These are phyloP conservation scores for Marchantia polymorpha DNA, from an alignment of 225 moss, liverwort and hornwort genomes.

Conservation along the genomic window DNA sequence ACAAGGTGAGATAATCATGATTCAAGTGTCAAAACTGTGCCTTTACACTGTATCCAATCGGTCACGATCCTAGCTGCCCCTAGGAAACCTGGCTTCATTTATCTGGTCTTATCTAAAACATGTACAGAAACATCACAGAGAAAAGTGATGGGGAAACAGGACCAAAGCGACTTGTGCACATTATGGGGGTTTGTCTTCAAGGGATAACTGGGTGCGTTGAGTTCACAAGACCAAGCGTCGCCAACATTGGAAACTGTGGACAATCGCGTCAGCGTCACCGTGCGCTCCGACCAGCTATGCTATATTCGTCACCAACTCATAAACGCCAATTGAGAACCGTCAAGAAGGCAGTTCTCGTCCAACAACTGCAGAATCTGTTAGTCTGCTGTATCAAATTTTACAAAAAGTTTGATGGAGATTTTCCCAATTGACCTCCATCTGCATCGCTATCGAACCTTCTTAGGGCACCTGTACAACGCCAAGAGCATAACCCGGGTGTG, in stretches of 20 bases:
- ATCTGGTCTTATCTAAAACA: background rate
- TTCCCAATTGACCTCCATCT: background rate
- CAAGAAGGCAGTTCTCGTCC: background rate
- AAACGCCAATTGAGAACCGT: background rate
- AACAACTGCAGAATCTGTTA: background rate
- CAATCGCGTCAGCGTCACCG: background rate
- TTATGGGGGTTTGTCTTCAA: background rate
- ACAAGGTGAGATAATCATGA: background rate
- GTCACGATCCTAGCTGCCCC: slow-evolving; percentile 1
- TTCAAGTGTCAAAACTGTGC: slow-evolving; percentile 11
- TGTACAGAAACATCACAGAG: background rate
- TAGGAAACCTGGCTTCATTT: background rate
- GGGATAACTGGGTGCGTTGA: background rate
- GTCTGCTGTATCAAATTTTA: slow-evolving; percentile 1
- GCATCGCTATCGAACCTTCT: background rate
- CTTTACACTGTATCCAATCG: slow-evolving; percentile 3
- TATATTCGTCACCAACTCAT: background rate
- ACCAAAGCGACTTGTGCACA: background rate
- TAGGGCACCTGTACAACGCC: background rate
- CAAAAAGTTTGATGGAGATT: background rate
- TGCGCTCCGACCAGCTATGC: background rate
- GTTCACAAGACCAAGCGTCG: background rate
- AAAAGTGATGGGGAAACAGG: slow-evolving; percentile 6
- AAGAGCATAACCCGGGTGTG: background rate
- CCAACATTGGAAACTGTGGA: background rate